Evolutionary conservation across 1,139 yeast genomes (phyloP), one percentile per base, ranked within the genome.

Genomic region (Trichomonascaceae sp.): DNA sequence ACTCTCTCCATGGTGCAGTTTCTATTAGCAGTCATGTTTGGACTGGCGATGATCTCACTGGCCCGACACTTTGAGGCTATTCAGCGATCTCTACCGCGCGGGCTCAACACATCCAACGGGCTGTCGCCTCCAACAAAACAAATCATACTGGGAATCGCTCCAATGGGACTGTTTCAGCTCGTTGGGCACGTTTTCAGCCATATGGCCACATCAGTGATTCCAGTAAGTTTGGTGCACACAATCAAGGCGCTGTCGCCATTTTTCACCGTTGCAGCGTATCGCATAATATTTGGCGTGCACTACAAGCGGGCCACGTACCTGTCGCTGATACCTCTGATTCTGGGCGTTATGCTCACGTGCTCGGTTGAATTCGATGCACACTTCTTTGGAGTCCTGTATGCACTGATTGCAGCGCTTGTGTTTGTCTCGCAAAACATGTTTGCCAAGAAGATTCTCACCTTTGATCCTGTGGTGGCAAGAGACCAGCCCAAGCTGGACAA

Each of bases 121-220:
- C 59, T 45, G 61, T 73, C 51, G 40, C 71, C 27, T 17, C 67
- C 92, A 6, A 65, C 74, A 3, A 41, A 48, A 29, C 65, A 70
- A 34, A 65, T 81, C 27, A 52, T 84, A 15, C 52, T 63, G 36
- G 74, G 89, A 23, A 81, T 93, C 0, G 69, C 82, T 18, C 96
- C 96, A 16, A 81, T 87, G 94, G 97, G 96, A 3, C 62, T 76
- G 38, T 87, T 87, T 58, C 97, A 87, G 60, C 79, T 87, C 43
- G 63, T 76, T 20, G 97, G 97, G 14, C 97, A 87, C 56, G 72
- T 85, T 40, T 73, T 93, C 9, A 74, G 93, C 4, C 94, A 85
- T 54, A 79, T 80, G 55, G 89, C 97, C 16, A 84, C 95, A 2
- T 71, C 85, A 2, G 58, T 78, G 41, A 80, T 87, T 31, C 95